Conservation (phyloP, 345 rosid species). For the Hibiscus mutabilis region DNA sequence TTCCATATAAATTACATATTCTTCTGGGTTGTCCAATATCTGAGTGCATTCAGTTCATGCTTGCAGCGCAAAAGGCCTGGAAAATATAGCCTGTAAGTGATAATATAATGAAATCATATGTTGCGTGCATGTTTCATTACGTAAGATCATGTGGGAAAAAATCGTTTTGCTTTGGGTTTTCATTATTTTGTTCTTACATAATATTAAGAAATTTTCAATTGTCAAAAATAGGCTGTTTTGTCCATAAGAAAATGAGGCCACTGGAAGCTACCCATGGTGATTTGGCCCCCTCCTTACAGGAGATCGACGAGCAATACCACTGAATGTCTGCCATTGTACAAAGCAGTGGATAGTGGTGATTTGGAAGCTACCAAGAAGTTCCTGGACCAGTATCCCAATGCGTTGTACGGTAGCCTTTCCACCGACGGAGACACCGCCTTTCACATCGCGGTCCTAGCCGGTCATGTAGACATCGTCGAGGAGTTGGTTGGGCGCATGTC, state of each 20-base stretch:
- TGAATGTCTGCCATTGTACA: conserved; percentile 36
- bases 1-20: not conserved
- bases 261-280: not conserved
- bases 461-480: conserved; percentile 49
- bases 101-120: not conserved
- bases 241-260: conserved; percentile 4
- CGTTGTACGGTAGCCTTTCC: conserved; percentile 41
- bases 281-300: not conserved
- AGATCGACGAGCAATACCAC: not conserved
- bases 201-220: not conserved
- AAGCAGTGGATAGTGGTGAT: conserved; percentile 53
- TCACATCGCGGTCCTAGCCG: conserved; percentile 61
- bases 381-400: conserved; percentile 30
- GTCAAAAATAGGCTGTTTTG: not conserved
- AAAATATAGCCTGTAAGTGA: not conserved
- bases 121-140: not conserved
- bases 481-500: conserved; percentile 32
- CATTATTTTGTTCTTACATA: not conserved
- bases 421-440: conserved; percentile 56
- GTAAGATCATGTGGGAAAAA: not conserved
- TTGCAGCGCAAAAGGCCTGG: not conserved
- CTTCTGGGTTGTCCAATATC: not conserved
- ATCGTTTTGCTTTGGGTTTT: not conserved
- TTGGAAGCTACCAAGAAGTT: conserved; percentile 36
- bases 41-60: not conserved